These are phyloP conservation scores for Ceratobasidium sp. DNA, from an alignment of 1,284 basidiomycete genomes.

Conservation along the genomic window DNA sequence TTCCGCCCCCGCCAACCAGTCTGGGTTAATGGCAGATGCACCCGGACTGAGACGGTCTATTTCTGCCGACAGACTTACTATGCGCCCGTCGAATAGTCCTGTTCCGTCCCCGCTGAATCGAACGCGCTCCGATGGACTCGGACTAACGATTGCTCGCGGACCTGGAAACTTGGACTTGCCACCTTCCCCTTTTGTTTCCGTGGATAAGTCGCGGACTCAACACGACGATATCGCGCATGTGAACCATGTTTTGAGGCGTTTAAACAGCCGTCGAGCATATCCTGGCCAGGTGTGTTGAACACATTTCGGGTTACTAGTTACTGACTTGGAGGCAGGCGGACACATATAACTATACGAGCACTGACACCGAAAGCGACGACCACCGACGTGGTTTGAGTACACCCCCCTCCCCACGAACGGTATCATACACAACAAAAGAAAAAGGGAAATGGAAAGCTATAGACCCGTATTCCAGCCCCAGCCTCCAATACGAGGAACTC, in stretches of 20 bases:
- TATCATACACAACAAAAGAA: background rate
- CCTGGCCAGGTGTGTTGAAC: too few relatives aligned
- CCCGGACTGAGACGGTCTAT: conserved; percentile 11
- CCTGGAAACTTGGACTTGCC: too few relatives aligned
- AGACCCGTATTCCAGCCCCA: background rate
- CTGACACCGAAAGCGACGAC: conserved; percentile 20
- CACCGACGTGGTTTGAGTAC: background rate
- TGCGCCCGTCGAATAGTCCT: background rate
- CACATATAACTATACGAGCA: conserved; percentile 12
- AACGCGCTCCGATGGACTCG: conserved; percentile 15
- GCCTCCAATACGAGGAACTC: background rate
- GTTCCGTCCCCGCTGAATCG: conserved; percentile 17
- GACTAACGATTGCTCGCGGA: background rate
- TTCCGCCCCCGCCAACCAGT: background rate
- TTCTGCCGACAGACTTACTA: conserved; percentile 35
- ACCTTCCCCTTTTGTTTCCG: too few relatives aligned
- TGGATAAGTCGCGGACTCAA: too few relatives aligned
- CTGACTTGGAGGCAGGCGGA: too few relatives aligned
- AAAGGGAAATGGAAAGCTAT: background rate
- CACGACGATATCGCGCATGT: too few relatives aligned
- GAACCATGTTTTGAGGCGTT: too few relatives aligned
- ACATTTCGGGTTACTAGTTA: too few relatives aligned
- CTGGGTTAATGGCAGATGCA: background rate
- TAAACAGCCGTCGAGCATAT: too few relatives aligned
- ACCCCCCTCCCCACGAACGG: background rate